A percentile compares a stretch with the other conserved stretches of the same genome.
These are phyloP conservation scores for Tetragonia tetragonoides DNA, from an alignment of 148 eudicot species.

Conservation along the genomic window DNA sequence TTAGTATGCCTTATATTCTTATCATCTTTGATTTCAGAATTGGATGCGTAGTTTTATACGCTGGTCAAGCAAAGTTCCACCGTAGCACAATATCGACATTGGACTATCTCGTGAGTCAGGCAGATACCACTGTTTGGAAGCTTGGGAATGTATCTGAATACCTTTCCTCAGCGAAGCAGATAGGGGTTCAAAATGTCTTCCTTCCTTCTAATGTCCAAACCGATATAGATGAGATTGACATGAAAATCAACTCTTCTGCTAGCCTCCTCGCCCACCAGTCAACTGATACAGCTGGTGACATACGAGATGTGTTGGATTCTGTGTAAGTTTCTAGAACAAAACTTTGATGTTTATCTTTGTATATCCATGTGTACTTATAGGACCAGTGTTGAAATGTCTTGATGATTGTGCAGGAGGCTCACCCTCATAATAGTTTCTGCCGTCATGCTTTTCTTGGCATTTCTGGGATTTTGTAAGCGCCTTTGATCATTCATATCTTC, in stretches of 20 bases:
- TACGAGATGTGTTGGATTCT: conserved; percentile 54
- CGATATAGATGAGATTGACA: conserved; percentile 63
- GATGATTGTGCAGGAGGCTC: conserved; percentile 54
- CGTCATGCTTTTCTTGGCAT: conserved; percentile 71
- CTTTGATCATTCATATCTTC: not conserved
- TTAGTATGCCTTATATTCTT: conserved; percentile 9
- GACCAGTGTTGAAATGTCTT: not conserved
- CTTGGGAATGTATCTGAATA: conserved; percentile 64
- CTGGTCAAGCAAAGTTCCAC: conserved; percentile 75
- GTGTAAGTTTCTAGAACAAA: conserved; percentile 40
- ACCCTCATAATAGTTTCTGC: conserved; percentile 78
- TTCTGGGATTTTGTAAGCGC: conserved; percentile 77
- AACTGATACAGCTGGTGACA: conserved; percentile 49
- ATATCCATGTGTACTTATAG: not conserved
- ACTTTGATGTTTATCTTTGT: not conserved
- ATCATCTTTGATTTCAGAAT: conserved; percentile 43
- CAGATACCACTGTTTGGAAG: conserved; percentile 62
- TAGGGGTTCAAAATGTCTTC: conserved; percentile 47
- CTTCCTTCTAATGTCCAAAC: conserved; percentile 69
- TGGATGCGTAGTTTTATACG: conserved; percentile 75
- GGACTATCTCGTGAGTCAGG: conserved; percentile 60
- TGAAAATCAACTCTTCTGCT: conserved; percentile 63
- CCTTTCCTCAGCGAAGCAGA: conserved; percentile 71
- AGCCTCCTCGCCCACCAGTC: conserved; percentile 46
- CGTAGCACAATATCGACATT: conserved; percentile 54